Conservation (phyloP, 2,329 filamentous ascomycete species). For the Trichoderma arundinaceum region DNA sequence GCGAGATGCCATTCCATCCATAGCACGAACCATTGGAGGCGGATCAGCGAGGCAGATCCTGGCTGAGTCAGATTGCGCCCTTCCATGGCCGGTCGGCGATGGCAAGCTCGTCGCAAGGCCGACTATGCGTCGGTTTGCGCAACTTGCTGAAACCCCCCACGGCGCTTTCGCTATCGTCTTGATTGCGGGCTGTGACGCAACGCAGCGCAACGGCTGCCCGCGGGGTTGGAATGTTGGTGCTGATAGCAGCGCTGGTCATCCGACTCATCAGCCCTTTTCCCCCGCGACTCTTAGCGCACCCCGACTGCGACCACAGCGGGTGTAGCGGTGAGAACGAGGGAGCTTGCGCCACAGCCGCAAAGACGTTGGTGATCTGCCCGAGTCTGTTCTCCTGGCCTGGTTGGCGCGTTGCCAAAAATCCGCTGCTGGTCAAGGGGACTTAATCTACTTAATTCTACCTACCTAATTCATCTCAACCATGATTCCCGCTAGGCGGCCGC, state of each 20-base stretch:
- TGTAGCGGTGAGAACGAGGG: constrained; percentile 26
- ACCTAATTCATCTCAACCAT: constrained; percentile 20
- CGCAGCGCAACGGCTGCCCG: constrained; percentile 19
- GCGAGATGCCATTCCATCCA: constrained; percentile 8
- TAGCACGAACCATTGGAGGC: constrained; percentile 20
- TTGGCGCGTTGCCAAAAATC: constrained; percentile 18
- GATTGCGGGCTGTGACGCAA: constrained; percentile 23
- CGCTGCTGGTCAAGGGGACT: constrained; percentile 20
- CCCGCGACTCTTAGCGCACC: constrained; percentile 15
- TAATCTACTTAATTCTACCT: constrained; percentile 23
- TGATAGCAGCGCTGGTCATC: constrained; percentile 30
- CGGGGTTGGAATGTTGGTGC: constrained; percentile 29
- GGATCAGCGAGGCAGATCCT: constrained; percentile 9
- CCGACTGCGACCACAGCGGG: constrained; percentile 13
- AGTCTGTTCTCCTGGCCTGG: constrained; percentile 1
- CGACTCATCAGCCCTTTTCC: constrained; percentile 19
- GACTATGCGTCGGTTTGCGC: constrained; percentile 1
- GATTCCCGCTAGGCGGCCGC: constrained; percentile 18
- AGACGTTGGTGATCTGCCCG: constrained; percentile 17
- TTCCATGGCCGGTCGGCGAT: not conserved
- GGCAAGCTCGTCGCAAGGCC: constrained; percentile 4
- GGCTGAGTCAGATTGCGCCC: constrained; percentile 24
- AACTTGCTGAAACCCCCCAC: constrained; percentile 15
- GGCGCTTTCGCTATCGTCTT: constrained; percentile 13
- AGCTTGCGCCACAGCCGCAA: constrained; percentile 29